phyloP scores from a whole-genome alignment of 1,284 basidiomycete species.

The Fomitopsis schrenkii region DNA sequence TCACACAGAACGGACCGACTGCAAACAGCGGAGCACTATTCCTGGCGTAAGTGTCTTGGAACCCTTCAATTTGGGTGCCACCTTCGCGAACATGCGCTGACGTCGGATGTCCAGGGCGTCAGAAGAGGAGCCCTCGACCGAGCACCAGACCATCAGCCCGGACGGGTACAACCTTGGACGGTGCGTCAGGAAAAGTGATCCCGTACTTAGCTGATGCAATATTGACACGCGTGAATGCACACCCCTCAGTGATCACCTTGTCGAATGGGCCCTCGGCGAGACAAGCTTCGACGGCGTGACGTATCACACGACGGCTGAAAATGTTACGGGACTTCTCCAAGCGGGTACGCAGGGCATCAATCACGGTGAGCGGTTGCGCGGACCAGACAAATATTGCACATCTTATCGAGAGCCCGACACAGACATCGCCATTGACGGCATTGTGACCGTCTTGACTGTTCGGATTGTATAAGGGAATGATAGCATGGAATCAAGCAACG shows the following conservation, averaged over 20 bases:
- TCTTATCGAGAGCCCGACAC: neutral
- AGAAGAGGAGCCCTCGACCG: constrained; percentile 44
- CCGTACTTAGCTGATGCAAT: neutral
- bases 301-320: constrained; percentile 45
- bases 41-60: constrained; percentile 49
- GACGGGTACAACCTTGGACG: constrained; percentile 55
- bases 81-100: neutral
- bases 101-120: constrained; percentile 41
- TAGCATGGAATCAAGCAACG: neutral
- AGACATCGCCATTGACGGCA: constrained; percentile 45
- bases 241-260: constrained; percentile 40
- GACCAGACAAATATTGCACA: no score
- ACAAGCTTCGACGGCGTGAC: constrained; percentile 39
- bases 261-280: constrained; percentile 38
- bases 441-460: constrained; percentile 42
- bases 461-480: constrained; percentile 22
- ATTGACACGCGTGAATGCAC: neutral
- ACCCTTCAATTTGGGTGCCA: neutral
- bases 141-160: constrained; percentile 47
- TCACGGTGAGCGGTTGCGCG: constrained; percentile 30
- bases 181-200: constrained; percentile 14
- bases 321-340: constrained; percentile 48
- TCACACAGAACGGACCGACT: constrained; percentile 65
- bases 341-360: constrained; percentile 46
- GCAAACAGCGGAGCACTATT: constrained; percentile 65